Conservation (phyloP, 495 filamentous ascomycete species). For the Podospora sp. region DNA sequence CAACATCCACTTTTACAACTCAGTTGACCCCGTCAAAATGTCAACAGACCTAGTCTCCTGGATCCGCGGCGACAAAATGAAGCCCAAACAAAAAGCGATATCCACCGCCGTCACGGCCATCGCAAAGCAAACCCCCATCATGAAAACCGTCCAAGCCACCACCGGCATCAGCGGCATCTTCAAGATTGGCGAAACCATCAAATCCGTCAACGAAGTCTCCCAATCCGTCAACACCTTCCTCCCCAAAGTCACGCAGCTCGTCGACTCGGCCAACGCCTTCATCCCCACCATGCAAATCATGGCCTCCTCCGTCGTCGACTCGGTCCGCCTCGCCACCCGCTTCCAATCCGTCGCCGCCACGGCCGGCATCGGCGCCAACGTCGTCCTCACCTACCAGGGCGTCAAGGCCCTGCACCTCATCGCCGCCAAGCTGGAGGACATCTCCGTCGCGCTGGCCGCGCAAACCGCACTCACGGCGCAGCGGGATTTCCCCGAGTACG, state of each 20-base stretch:
- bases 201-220: background rate
- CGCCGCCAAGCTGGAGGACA: constrained; percentile 53
- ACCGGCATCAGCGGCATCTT: background rate
- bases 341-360: constrained; percentile 23
- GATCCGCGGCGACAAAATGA: constrained; percentile 8
- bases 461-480: constrained; percentile 29
- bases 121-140: constrained; percentile 1
- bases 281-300: constrained; percentile 31
- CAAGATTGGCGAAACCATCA: constrained; percentile 6
- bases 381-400: constrained; percentile 55
- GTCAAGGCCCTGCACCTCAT: constrained; percentile 61
- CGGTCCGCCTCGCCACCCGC: constrained; percentile 20
- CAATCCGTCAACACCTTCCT: background rate
- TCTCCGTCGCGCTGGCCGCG: constrained; percentile 20
- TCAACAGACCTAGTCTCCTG: constrained; percentile 3
- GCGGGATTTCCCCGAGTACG: constrained; percentile 25
- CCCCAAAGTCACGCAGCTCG: constrained; percentile 1
- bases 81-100: background rate
- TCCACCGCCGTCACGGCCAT: background rate
- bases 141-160: constrained; percentile 12
- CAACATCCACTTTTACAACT: background rate
- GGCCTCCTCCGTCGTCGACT: constrained; percentile 27
- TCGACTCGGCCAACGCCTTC: constrained; percentile 17
- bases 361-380: constrained; percentile 26
- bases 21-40: background rate